Conservation (phyloP, 2,329 filamentous ascomycete species). For the Celoporthe dispersa region DNA sequence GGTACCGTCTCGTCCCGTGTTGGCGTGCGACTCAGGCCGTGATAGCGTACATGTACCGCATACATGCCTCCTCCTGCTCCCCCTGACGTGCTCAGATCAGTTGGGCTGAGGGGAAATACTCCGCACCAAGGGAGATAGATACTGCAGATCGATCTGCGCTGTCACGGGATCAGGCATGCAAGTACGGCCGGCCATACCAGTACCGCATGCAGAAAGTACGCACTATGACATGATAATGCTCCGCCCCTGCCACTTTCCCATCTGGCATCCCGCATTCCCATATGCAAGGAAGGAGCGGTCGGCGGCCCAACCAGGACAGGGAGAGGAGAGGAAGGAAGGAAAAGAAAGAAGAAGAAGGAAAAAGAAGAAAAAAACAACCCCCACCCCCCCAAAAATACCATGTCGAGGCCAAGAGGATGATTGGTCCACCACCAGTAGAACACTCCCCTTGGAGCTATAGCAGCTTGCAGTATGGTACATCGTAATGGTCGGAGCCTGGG, state of each 20-base stretch:
- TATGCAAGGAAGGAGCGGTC: not conserved
- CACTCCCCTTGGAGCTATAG: not conserved
- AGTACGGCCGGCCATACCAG: not conserved
- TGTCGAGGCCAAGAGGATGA: slow-evolving; percentile 1
- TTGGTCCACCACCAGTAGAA: not conserved
- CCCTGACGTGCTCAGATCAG: slow-evolving; percentile 21
- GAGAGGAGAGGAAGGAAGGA: no score
- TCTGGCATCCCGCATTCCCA: not conserved
- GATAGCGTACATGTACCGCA: not conserved
- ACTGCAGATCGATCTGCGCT: not conserved
- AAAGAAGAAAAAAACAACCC: not conserved
- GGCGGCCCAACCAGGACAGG: not conserved
- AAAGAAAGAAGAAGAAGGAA: not conserved
- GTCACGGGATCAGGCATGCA: not conserved
- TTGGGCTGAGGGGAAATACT: not conserved
- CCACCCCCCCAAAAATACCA: no score
- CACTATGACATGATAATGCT: not conserved
- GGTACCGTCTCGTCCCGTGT: not conserved
- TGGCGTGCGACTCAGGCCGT: not conserved
- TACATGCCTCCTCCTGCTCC: not conserved
- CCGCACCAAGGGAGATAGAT: not conserved
- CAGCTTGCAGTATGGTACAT: not conserved
- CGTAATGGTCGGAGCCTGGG: not conserved
- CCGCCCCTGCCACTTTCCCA: not conserved
- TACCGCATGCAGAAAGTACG: not conserved